Conservation (phyloP, 768 basidiomycete genomes). For the Lentinula boryana region DNA sequence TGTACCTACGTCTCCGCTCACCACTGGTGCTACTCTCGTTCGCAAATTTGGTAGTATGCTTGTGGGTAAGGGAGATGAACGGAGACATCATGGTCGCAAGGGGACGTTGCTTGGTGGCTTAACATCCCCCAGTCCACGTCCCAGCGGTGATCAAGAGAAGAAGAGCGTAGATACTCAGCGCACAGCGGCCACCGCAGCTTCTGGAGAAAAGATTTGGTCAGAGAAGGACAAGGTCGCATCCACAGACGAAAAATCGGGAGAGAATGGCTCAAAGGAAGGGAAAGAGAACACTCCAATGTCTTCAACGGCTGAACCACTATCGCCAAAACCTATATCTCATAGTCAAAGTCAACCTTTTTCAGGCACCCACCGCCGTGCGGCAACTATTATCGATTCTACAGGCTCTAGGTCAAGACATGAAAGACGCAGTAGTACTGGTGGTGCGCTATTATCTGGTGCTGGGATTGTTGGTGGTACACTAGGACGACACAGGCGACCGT, state of each 20-base stretch:
- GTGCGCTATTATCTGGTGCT: conserved; percentile 34
- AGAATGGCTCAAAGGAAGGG: conserved; percentile 14
- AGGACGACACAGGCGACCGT: conserved; percentile 65
- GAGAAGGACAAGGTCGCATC: conserved; percentile 21
- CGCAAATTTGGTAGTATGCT: conserved; percentile 72
- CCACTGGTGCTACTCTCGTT: conserved; percentile 67
- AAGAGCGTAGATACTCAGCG: background rate
- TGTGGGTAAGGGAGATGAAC: conserved; percentile 35
- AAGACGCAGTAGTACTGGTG: conserved; percentile 73
- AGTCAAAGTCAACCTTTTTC: conserved; percentile 34
- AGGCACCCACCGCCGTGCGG: conserved; percentile 63
- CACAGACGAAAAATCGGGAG: conserved; percentile 14
- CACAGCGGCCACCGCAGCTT: conserved; percentile 8
- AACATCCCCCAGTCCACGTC: background rate
- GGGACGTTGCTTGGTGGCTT: conserved; percentile 36
- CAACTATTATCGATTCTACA: conserved; percentile 70
- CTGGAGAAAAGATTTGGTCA: conserved; percentile 21
- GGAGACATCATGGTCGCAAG: conserved; percentile 34
- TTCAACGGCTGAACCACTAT: conserved; percentile 11
- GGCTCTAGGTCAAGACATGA: conserved; percentile 55
- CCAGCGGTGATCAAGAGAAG: background rate
- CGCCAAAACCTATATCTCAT: conserved; percentile 22
- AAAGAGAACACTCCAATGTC: conserved; percentile 20
- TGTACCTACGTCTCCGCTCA: conserved; percentile 25
- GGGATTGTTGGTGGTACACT: conserved; percentile 46